Conservation (phyloP, 2,329 filamentous ascomycete species). For the Aspergillus thermomutatus region DNA sequence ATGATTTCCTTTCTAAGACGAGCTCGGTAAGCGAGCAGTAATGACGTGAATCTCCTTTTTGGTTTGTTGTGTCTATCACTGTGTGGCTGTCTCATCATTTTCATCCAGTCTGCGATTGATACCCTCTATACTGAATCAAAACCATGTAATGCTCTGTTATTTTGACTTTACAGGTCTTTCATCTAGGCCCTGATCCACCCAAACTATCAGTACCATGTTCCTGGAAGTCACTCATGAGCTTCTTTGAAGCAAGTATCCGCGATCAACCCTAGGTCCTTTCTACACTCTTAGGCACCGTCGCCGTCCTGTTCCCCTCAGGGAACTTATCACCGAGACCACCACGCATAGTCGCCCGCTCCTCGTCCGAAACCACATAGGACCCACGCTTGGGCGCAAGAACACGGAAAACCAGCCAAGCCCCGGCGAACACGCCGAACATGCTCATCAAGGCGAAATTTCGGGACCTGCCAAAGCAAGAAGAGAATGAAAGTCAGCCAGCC, state of each 20-base stretch:
- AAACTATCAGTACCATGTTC: not conserved
- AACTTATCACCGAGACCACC: conserved; percentile 11
- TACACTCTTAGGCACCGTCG: conserved; percentile 2
- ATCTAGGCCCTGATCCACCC: not conserved
- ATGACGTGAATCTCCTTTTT: not conserved
- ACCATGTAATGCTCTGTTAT: not conserved
- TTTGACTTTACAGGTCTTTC: not conserved
- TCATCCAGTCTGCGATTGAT: conserved; percentile 7
- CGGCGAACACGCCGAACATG: conserved; percentile 18
- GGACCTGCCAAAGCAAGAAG: conserved; percentile 8
- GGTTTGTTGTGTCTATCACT: not conserved
- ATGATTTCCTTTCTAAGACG: not conserved
- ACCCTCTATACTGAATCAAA: conserved; percentile 1
- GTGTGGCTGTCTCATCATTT: conserved; percentile 13
- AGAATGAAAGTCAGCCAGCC: not conserved
- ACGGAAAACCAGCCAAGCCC: conserved; percentile 18
- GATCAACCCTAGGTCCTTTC: not conserved
- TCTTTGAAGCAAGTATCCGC: not conserved
- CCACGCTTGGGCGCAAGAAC: conserved; percentile 14
- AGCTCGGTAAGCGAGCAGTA: not conserved
- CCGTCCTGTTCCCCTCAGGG: conserved; percentile 10
- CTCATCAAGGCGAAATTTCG: conserved; percentile 21
- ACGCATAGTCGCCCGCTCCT: conserved; percentile 15
- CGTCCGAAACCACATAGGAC: conserved; percentile 7
- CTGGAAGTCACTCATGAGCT: not conserved